Base-by-base conservation (phyloP, 331 rosid genomes). In the Cydonia oblonga region DNA sequence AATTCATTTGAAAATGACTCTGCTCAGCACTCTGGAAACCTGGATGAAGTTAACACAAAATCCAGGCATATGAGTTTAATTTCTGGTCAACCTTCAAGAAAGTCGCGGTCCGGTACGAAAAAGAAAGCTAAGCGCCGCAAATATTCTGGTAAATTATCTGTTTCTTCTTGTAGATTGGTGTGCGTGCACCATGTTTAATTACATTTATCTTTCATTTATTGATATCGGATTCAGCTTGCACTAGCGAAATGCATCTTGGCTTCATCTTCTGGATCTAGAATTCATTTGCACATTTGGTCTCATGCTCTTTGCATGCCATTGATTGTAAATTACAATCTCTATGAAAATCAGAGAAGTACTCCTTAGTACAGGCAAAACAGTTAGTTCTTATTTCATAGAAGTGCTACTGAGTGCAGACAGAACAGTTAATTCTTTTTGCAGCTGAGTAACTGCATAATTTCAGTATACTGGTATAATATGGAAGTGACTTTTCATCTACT, bases 41-140 rank as follows among this genome's bases (percentile, higher is more conserved):
- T 70, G 66, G 80, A 76, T 46, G 69, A 75, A 69, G 73, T 66
- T 61, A 75, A 76, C 74, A 40, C 75, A 78, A 82, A 82, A 63
- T 83, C 92, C 71, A 83, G 59, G 75, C 90, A 72, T 51, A 81
- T 74, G 26, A 62, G 71, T 68, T 56, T 49, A 61, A 19, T 14
- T 60, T 74, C 29, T 57, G 82, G 76, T 74, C 90, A 80, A 24
- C 79, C 89, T 64, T 79, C 75, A 30, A 87, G n/a, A 82, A 86
- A 73, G 64, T 64, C 87, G 5, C 84, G 65, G 54, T 59, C 85
- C 24, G 83, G 79, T 80, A 78, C 86, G 51, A 93, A 88, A 84
- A 93, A 67, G 84, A 93, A 86, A 83, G 29, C 75, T 68, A 93
- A 76, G 74, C 91, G 83, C 40, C 96, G 68, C 52, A 93, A 86